Evolutionary conservation across 2,329 filamentous ascomycete genomes (phyloP), one percentile per base, ranked within the genome.

Genomic region (Colletotrichum cordylinicola): DNA sequence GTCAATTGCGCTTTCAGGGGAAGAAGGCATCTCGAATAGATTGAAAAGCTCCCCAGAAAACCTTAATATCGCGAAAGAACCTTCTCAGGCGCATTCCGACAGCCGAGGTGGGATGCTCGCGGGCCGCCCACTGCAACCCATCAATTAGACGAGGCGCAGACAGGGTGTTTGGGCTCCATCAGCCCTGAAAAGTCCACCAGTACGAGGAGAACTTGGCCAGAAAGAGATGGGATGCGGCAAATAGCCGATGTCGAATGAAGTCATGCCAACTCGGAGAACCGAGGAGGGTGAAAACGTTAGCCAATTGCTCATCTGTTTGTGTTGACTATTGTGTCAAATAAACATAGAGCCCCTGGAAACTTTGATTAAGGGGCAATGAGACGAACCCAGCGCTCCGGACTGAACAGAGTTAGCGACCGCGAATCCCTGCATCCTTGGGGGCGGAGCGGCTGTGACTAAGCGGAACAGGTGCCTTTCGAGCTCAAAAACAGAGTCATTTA

Each of bases 291-390:
- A 31, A 33, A 56, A 69, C n/a, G 29, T 39, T 43, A 27, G 65
- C 24, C 66, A 70, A 70, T 65, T 39, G 58, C 35, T 61, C 39
- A 10, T 65, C 16, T 61, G 27, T 29, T 61, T 61, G 12, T 29
- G 58, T 61, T 61, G 31, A 70, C 67, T 60, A 52, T n/a, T 71
- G 72, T 74, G 48, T 65, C 72, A 74, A 43, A 39, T 74, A 66
- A 33, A 74, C 58, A 5, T 65, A 21, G 29, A 35, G 29, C 43
- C 67, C 58, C 67, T 64, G 43, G 33, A 13, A n/a, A 13, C 7
- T 70, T 66, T 71, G 18, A 74, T 74, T 74, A 66, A 70, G 72
- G 72, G 72, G 67, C 31, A n/a, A 67, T 61, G 55, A 37, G 67
- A 74, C 55, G 27, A 70, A 58, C 71, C 70, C 55, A 43, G 33